A percentile compares a stretch with the other conserved stretches of the same genome.
Conservation (phyloP, 1,284 basidiomycete species). For the Cutaneotrichosporon sp. region DNA sequence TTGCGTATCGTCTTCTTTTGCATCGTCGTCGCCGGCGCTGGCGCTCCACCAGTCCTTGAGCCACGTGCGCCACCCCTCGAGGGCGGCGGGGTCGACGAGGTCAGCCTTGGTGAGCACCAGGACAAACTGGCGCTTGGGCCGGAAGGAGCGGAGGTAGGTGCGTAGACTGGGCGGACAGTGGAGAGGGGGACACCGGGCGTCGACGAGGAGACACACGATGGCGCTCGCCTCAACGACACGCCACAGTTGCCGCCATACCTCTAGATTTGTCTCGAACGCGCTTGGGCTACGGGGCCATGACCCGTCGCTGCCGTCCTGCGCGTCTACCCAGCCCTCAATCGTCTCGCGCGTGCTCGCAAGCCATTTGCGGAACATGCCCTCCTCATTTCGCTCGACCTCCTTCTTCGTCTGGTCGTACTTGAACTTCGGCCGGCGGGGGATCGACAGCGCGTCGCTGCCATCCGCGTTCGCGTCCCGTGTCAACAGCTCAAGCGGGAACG, state of each 20-base stretch:
- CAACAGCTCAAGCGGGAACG: slow-evolving; percentile 48
- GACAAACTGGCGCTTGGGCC: slow-evolving; percentile 57
- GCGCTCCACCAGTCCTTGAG: slow-evolving; percentile 54
- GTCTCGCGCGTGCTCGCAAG: slow-evolving; percentile 57
- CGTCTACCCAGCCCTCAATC: slow-evolving; percentile 55
- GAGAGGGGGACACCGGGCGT: slow-evolving; percentile 72
- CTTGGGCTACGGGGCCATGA: slow-evolving; percentile 48
- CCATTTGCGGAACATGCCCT: slow-evolving; percentile 71
- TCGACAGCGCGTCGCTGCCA: slow-evolving; percentile 39
- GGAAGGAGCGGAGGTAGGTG: slow-evolving; percentile 48
- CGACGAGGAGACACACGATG: slow-evolving; percentile 75
- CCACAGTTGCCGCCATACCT: slow-evolving; percentile 89
- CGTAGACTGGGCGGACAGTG: slow-evolving; percentile 55
- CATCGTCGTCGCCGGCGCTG: slow-evolving; percentile 13
- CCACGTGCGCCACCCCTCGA: slow-evolving; percentile 64
- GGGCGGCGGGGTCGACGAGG: slow-evolving; percentile 58
- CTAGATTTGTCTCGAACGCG: slow-evolving; percentile 80
- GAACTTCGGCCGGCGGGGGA: slow-evolving; percentile 75
- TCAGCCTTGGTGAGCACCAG: slow-evolving; percentile 81
- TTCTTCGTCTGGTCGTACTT: slow-evolving; percentile 74
- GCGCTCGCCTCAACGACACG: slow-evolving; percentile 78
- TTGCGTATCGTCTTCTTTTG: slow-evolving; percentile 30
- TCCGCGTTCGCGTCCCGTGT: slow-evolving; percentile 6
- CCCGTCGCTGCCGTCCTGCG: slow-evolving; percentile 8
- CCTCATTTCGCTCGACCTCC: slow-evolving; percentile 78